phyloP scores from a whole-genome alignment of 208 protist species.

The Leishmania braziliensis region DNA sequence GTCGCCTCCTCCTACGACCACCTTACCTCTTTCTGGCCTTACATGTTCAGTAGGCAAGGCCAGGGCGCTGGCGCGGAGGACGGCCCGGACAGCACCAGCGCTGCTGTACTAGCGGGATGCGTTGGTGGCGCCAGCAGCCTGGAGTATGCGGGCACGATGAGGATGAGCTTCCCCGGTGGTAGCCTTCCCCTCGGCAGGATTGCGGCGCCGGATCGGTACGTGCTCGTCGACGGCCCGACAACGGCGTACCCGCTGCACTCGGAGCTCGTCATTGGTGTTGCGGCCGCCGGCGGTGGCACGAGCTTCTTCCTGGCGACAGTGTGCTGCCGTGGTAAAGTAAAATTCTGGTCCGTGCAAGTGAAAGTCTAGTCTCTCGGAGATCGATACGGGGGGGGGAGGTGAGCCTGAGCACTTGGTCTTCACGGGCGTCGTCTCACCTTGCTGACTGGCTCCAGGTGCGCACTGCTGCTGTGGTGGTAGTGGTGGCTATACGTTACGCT shows the following conservation, averaged over 20 bases:
- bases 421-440: background rate
- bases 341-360: slow-evolving; percentile 69
- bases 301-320: slow-evolving; percentile 76
- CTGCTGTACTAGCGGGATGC: background rate
- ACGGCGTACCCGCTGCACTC: slow-evolving; percentile 52
- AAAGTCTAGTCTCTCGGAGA: slow-evolving; percentile 6
- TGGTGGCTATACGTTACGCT: no score
- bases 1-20: slow-evolving; percentile 76
- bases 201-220: slow-evolving; percentile 22
- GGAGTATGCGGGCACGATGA: background rate
- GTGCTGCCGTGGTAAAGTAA: slow-evolving; percentile 75
- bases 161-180: background rate
- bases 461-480: background rate
- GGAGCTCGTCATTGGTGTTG: slow-evolving; percentile 50
- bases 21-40: slow-evolving; percentile 79
- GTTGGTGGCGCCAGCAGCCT: background rate
- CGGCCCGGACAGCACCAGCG: background rate
- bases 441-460: background rate
- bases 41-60: slow-evolving; percentile 26
- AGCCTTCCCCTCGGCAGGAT: background rate
- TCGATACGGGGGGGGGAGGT: slow-evolving; percentile 8
- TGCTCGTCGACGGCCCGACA: slow-evolving; percentile 46
- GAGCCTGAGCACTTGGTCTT: background rate
- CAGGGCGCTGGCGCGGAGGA: slow-evolving; percentile 8
- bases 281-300: slow-evolving; percentile 54